Conservation (phyloP, 2,329 filamentous ascomycete species). For the Pseudopithomyces chartarum region DNA sequence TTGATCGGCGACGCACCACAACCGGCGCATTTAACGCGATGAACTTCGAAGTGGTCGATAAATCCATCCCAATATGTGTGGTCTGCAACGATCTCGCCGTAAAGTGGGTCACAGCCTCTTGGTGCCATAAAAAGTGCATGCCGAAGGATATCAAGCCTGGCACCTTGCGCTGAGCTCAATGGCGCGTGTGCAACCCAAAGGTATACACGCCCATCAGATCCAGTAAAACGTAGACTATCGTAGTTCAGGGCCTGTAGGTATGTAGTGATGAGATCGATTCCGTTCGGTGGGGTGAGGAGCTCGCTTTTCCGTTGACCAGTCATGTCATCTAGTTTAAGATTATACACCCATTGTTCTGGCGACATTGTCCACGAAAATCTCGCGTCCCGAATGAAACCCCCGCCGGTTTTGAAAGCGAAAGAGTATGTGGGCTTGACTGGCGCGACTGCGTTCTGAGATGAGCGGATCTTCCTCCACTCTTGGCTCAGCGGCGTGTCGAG, state of each 20-base stretch:
- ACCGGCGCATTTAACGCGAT: slow-evolving; percentile 24
- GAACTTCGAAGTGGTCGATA: slow-evolving; percentile 18
- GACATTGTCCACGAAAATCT: slow-evolving; percentile 36
- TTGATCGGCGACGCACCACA: slow-evolving; percentile 27
- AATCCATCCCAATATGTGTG: slow-evolving; percentile 42
- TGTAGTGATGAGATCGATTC: slow-evolving; percentile 28
- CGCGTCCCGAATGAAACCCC: slow-evolving; percentile 31
- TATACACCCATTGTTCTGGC: slow-evolving; percentile 30
- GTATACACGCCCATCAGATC: slow-evolving; percentile 31
- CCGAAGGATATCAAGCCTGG: slow-evolving; percentile 35
- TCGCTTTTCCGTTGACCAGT: slow-evolving; percentile 33
- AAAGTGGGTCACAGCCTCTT: slow-evolving; percentile 31
- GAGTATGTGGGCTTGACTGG: slow-evolving; percentile 22
- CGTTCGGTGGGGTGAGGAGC: slow-evolving; percentile 21
- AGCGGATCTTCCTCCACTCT: slow-evolving; percentile 28
- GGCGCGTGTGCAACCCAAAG: slow-evolving; percentile 37
- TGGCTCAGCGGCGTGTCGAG: slow-evolving; percentile 26
- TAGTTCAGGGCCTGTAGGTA: slow-evolving; percentile 40
- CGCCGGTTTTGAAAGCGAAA: slow-evolving; percentile 30
- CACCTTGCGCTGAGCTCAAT: slow-evolving; percentile 26
- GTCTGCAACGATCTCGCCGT: slow-evolving; percentile 42
- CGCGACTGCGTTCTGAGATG: slow-evolving; percentile 17
- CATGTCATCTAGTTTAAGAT: slow-evolving; percentile 27
- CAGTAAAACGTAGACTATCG: slow-evolving; percentile 37
- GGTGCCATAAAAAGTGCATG: slow-evolving; percentile 38